Base-by-base conservation (phyloP, 306 rosid species). In the Sicyos baderoa region DNA sequence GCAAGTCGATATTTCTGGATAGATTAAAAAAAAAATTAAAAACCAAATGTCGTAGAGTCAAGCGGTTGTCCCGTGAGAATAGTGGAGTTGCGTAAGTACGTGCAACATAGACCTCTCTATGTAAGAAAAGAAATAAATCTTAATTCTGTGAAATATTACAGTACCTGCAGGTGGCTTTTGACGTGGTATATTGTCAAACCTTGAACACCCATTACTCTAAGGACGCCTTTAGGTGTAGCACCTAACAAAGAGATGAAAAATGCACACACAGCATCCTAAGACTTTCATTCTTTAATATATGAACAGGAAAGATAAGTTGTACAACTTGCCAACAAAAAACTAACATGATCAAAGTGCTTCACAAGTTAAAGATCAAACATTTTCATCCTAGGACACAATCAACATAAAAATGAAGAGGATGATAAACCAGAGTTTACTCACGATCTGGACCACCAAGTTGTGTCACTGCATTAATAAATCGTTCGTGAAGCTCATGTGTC, bases 401-500 rank as follows among this genome's bases (percentile, higher is more conserved):
- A 6, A 19, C 25, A 40, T 10, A 63, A 35, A 62, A 1, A 62
- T 32, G 32, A 11, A 42, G 52, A 42, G 44, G 53, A 47, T 47
- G 56, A 9, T 16, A 15, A 66, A 66, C 56, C n/a, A 66, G 25
- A 64, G 68, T 74, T 75, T 74, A 88, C 99, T 90, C 88, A 93
- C 99, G 91, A 80, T 93, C 99, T 70, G 99, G 97, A 51, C 99
- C 99, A 16, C 99, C 99, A 72, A 93, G 99, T 77, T 93, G 97
- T 74, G 87, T 89, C 74, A 93, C 99, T 21, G 99, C 97, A 84
- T 90, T 95, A 65, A 93, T 87, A 76, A 93, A 93, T 78, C 95
- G 95, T 62, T 93, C 97, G 67, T 93, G 99, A 76, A 93, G 88
- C 32, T 93, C 99, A 75, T 90, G 88, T 7, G 99, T 93, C 99